These are phyloP conservation scores for Camellia lanceoleosa DNA, from an alignment of 148 eudicot genomes.

Conservation along the genomic window DNA sequence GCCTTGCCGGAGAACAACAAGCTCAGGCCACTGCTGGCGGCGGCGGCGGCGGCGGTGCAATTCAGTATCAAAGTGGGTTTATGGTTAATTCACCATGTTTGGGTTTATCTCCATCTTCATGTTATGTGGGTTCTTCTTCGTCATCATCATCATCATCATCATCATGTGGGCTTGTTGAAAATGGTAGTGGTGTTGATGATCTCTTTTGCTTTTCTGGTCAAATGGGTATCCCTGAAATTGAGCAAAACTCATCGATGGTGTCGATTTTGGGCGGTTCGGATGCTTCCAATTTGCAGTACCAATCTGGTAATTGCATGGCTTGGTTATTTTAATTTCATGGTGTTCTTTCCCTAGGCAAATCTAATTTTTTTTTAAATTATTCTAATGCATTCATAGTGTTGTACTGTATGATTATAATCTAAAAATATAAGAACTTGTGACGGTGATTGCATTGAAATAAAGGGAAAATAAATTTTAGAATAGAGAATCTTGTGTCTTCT, in stretches of 20 bases:
- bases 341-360: neutral
- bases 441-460: no score
- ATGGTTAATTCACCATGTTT: neutral
- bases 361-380: no score
- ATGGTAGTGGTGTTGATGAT: slow-evolving; percentile 13
- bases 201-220: slow-evolving; percentile 24
- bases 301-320: slow-evolving; percentile 18
- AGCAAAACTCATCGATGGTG: slow-evolving; percentile 19
- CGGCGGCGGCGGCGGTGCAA: slow-evolving; percentile 19
- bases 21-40: neutral
- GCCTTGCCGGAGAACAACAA: slow-evolving; percentile 17
- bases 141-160: neutral
- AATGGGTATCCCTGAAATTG: slow-evolving; percentile 18
- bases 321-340: neutral
- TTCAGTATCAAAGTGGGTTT: slow-evolving; percentile 8
- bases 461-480: no score
- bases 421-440: no score
- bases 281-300: slow-evolving; percentile 21
- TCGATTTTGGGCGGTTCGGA: slow-evolving; percentile 12
- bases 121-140: slow-evolving; percentile 20
- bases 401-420: no score
- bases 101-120: neutral
- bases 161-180: neutral
- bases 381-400: no score
- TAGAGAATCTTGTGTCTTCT: no score